Evolutionary conservation across 345 rosid genomes (phyloP).

Genomic region (Geranium brycei): DNA sequence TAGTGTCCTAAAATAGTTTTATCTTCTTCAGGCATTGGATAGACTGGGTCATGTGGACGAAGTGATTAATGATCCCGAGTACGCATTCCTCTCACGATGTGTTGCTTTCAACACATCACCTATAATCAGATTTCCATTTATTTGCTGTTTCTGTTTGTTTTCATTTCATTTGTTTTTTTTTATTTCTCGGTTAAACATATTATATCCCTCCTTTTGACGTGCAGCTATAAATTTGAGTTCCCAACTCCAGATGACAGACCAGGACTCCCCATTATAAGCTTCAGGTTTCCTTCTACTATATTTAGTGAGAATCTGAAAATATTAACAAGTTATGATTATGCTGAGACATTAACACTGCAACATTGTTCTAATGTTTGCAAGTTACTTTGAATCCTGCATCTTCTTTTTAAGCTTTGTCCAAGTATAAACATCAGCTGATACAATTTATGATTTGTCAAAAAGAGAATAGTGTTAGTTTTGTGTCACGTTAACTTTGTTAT

Average conservation of each 20-base stretch:
- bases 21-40: slow-evolving; percentile 57
- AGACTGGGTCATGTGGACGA: slow-evolving; percentile 87
- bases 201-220: slow-evolving; percentile 12
- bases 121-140: background rate
- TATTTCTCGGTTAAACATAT: slow-evolving; percentile 1
- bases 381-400: too few species aligned
- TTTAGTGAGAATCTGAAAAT: too few species aligned
- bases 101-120: background rate
- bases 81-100: slow-evolving; percentile 20
- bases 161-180: slow-evolving; percentile 6
- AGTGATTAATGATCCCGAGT: slow-evolving; percentile 96
- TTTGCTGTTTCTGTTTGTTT: slow-evolving; percentile 4
- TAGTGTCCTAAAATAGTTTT: background rate
- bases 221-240: slow-evolving; percentile 96
- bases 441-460: too few species aligned
- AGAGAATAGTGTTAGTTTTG: background rate
- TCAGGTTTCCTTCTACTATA: slow-evolving; percentile 46
- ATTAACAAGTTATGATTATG: too few species aligned
- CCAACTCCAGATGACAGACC: slow-evolving; percentile 99
- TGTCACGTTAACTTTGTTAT: background rate
- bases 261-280: slow-evolving; percentile 94
- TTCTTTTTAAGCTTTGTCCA: too few species aligned
- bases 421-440: too few species aligned
- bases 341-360: too few species aligned
- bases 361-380: too few species aligned